Base-by-base conservation (phyloP, 768 basidiomycete genomes). In the Termitomyces sp. region DNA sequence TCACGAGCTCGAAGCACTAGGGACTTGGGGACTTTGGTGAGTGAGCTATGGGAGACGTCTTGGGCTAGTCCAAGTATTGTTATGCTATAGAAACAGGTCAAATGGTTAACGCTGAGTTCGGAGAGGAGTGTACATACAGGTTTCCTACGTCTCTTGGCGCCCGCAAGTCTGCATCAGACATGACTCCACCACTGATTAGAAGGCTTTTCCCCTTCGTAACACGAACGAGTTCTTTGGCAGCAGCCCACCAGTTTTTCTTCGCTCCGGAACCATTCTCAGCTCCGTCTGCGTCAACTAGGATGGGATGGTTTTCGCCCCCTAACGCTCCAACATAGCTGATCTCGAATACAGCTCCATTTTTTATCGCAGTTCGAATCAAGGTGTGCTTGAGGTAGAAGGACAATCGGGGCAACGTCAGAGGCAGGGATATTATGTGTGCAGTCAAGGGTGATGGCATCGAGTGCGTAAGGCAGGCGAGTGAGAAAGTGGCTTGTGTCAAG, bases 301-400 rank as follows among this genome's bases (percentile, higher is more conserved):
- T 63, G 0, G 77, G 58, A 48, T 86, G 84, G 20, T 79, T 77
- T 50, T 86, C 85, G 1, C 82, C 85, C 0, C 86, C 85, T 0
- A 94, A 71, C 0, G 89, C 88, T 15, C 89, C 88, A 0, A 83
- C 84, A 61, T 93, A 94, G 62, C 78, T 80, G 48, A 95, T 81
- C 70, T 94, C 93, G 66, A 95, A 93, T 0, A 86, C 87, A 0
- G 87, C 87, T 9, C 93, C 93, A 61, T 91, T 91, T 63, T 86
- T 87, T 27, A 91, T 77, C 1, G 93, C 91, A 0, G 88, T 87
- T 46, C 90, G 84, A 34, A 94, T 81, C 49, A 93, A 77, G 0
- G 93, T 93, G 66, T 93, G 91, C 66, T 90, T 93, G 66, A 95
- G 78, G 63, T 88, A 81, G 68, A 88, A 95, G 1, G 90, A 85